A percentile compares a stretch with the other conserved stretches of the same genome.
phyloP scores from a whole-genome alignment of 352 stramenopile species.

The Bremia lactucae region DNA sequence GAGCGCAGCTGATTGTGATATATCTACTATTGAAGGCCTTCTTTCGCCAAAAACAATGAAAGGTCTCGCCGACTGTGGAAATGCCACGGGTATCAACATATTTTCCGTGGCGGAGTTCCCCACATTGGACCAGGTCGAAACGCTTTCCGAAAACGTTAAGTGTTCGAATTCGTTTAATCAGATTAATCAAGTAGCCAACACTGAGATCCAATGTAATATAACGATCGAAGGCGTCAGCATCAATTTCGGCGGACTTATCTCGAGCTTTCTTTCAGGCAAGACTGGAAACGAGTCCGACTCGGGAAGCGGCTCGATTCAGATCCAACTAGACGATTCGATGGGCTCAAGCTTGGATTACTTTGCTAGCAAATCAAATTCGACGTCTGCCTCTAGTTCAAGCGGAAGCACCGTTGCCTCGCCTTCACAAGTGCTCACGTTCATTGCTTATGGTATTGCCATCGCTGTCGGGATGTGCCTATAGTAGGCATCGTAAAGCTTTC shows the following conservation, averaged over 20 bases:
- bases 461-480: too few species aligned
- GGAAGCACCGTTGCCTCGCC: conserved; percentile 2
- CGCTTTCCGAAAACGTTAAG: conserved; percentile 38
- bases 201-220: conserved; percentile 49
- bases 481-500: too few species aligned
- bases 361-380: conserved; percentile 4
- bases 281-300: conserved; percentile 54
- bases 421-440: too few species aligned
- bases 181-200: conserved; percentile 56
- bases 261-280: conserved; percentile 42
- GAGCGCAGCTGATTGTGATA: conserved; percentile 31
- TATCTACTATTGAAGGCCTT: conserved; percentile 36
- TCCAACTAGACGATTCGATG: conserved; percentile 14
- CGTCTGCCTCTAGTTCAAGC: conserved; percentile 2
- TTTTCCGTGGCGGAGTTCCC: conserved; percentile 36
- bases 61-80: conserved; percentile 27
- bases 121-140: conserved; percentile 36
- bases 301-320: conserved; percentile 22
- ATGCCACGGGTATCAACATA: conserved; percentile 44
- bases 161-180: conserved; percentile 61
- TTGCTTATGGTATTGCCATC: too few species aligned
- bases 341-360: conserved; percentile 4
- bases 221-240: conserved; percentile 30
- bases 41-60: conserved; percentile 44
- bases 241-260: conserved; percentile 38